A percentile compares a stretch with the other conserved stretches of the same genome.
Conservation (phyloP, 2,329 filamentous ascomycete genomes). For the Trichoderma citrinoviride region DNA sequence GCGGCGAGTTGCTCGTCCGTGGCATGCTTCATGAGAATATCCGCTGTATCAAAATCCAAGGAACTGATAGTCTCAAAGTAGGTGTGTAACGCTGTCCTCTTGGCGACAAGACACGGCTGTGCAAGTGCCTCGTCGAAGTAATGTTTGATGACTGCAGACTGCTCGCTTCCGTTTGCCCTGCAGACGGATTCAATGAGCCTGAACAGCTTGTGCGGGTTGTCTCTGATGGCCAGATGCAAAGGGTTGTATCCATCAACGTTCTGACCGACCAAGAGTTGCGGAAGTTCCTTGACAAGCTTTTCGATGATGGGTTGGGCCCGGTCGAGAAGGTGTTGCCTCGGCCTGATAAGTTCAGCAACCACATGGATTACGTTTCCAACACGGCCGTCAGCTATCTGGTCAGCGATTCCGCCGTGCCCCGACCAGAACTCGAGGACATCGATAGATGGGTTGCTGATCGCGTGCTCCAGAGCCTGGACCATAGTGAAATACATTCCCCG, state of each 20-base stretch:
- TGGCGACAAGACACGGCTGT: too few species aligned
- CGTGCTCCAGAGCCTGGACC: too few species aligned
- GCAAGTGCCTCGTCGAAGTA: neutral
- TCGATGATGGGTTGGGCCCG: too few species aligned
- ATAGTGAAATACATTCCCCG: too few species aligned
- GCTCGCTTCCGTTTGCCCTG: neutral
- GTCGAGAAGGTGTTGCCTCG: too few species aligned
- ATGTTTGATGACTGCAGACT: neutral
- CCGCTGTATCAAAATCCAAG: neutral
- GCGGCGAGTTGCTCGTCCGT: neutral
- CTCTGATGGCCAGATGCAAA: neutral
- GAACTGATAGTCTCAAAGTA: neutral
- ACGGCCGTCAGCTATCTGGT: too few species aligned
- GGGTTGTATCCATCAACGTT: neutral
- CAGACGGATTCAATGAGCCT: neutral
- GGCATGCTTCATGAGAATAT: neutral
- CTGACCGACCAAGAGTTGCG: neutral
- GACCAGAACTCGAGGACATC: too few species aligned
- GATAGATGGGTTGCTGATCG: too few species aligned
- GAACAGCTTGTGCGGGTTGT: neutral
- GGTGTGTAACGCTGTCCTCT: neutral
- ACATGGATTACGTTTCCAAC: too few species aligned
- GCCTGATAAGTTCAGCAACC: too few species aligned
- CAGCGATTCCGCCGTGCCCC: too few species aligned
- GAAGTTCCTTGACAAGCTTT: neutral